These are phyloP conservation scores for Hypholoma fasciculare DNA, from an alignment of 768 basidiomycete genomes.

Conservation along the genomic window DNA sequence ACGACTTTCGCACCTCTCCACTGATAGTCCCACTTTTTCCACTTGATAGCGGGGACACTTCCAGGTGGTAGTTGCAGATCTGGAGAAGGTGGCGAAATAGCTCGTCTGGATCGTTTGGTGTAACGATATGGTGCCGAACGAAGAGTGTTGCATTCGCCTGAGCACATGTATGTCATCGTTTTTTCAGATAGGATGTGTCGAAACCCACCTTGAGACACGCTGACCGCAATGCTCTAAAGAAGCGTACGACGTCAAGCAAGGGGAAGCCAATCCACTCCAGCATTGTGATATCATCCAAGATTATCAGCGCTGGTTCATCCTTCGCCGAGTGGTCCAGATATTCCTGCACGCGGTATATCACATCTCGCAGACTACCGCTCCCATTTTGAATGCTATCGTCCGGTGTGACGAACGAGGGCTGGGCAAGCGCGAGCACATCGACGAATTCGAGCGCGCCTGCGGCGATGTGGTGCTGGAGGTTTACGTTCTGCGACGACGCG, in stretches of 20 bases:
- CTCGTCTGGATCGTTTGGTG: constrained; percentile 55
- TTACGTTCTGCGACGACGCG: constrained; percentile 32
- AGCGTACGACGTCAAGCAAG: constrained; percentile 49
- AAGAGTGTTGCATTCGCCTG: constrained; percentile 57
- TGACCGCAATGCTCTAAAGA: constrained; percentile 59
- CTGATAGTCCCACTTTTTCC: constrained; percentile 78
- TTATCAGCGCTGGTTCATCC: constrained; percentile 39
- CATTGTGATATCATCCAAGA: constrained; percentile 70
- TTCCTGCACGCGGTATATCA: constrained; percentile 36
- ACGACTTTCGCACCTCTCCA: constrained; percentile 58
- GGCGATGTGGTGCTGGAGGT: constrained; percentile 33
- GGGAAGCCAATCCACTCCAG: constrained; percentile 74
- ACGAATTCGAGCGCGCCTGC: constrained; percentile 50
- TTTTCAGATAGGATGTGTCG: constrained; percentile 14
- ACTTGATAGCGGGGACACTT: constrained; percentile 69
- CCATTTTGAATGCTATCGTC: constrained; percentile 1
- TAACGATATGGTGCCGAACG: constrained; percentile 64
- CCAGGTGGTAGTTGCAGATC: constrained; percentile 67
- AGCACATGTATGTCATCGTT: neutral
- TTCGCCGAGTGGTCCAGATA: constrained; percentile 15
- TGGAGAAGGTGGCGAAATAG: constrained; percentile 61
- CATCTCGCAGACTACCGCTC: constrained; percentile 25
- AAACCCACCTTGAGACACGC: constrained; percentile 49
- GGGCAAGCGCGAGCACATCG: constrained; percentile 39
- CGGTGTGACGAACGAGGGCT: constrained; percentile 12